Conservation (phyloP, 2,329 filamentous ascomycete genomes). For the Daldinia eschscholtzii region DNA sequence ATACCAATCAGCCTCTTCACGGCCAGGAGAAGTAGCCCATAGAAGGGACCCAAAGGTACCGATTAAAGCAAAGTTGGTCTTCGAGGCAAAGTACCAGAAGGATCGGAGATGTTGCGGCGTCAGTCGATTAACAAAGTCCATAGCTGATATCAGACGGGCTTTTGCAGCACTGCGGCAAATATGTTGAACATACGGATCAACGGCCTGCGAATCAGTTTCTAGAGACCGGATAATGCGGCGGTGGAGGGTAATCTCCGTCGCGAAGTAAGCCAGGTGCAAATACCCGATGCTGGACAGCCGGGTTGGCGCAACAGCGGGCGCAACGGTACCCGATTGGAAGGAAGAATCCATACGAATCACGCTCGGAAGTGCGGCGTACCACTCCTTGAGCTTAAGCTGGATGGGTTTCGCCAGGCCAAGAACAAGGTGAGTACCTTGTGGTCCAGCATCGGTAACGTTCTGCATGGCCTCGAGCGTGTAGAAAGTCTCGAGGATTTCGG, state of each 20-base stretch:
- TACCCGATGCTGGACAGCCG: constrained; percentile 76
- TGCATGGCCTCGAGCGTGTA: constrained; percentile 84
- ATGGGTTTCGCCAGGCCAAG: constrained; percentile 83
- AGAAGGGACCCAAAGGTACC: constrained; percentile 92
- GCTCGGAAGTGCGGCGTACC: constrained; percentile 78
- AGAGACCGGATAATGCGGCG: constrained; percentile 90
- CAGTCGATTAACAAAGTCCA: constrained; percentile 96
- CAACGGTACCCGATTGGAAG: constrained; percentile 57
- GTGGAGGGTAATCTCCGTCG: constrained; percentile 93
- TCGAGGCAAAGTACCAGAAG: constrained; percentile 92
- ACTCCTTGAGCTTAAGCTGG: constrained; percentile 84
- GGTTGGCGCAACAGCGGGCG: constrained; percentile 56
- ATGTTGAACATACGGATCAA: constrained; percentile 86
- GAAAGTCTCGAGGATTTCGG: constrained; percentile 85
- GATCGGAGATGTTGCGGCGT: constrained; percentile 87
- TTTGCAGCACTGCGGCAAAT: constrained; percentile 96
- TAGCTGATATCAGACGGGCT: constrained; percentile 91
- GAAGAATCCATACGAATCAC: constrained; percentile 75
- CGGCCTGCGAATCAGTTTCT: constrained; percentile 58
- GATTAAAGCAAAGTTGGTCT: constrained; percentile 93
- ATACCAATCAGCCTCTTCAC: constrained; percentile 95
- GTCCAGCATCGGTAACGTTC: constrained; percentile 73
- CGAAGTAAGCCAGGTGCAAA: constrained; percentile 92
- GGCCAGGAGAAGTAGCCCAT: constrained; percentile 87
- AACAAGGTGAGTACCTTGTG: constrained; percentile 78